Conservation (phyloP, 768 basidiomycete species). For the Mycena rosella region DNA sequence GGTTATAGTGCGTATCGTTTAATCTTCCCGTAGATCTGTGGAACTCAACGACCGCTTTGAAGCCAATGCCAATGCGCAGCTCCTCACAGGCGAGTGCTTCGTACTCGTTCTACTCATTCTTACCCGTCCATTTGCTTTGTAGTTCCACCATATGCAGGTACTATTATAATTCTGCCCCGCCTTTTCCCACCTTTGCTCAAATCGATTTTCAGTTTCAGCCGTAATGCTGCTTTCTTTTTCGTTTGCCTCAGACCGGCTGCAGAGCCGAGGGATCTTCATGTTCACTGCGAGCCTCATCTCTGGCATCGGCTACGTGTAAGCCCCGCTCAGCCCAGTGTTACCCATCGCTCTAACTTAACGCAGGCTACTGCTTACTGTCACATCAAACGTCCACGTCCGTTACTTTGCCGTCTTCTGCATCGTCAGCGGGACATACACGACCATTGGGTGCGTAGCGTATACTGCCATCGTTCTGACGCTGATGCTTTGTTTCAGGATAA, state of each 20-base stretch:
- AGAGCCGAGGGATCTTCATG: slow-evolving; percentile 68
- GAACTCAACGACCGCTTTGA: slow-evolving; percentile 20
- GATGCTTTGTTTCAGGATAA: slow-evolving; percentile 45
- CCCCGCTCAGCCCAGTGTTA: no score
- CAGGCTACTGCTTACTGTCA: slow-evolving; percentile 69
- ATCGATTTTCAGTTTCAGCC: slow-evolving; percentile 59
- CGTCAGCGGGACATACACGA: slow-evolving; percentile 81
- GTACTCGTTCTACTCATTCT: no score
- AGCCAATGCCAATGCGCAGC: slow-evolving; percentile 77
- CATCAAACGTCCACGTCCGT: slow-evolving; percentile 71
- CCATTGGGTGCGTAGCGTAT: slow-evolving; percentile 62
- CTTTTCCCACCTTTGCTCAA: background rate
- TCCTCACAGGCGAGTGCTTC: slow-evolving; percentile 60
- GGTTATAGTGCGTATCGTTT: slow-evolving; percentile 68
- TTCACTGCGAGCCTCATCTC: slow-evolving; percentile 58
- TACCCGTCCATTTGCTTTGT: background rate
- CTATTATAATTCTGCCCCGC: background rate
- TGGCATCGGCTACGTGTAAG: slow-evolving; percentile 76
- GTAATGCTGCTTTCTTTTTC: slow-evolving; percentile 71
- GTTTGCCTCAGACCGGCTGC: slow-evolving; percentile 74
- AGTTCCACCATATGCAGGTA: slow-evolving; percentile 80
- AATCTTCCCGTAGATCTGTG: slow-evolving; percentile 8
- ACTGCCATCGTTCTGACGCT: background rate
- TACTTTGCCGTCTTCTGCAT: slow-evolving; percentile 89
- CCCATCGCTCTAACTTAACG: no score